A percentile compares a stretch with the other conserved stretches of the same genome.
These are phyloP conservation scores for Bruguiera sexangula DNA, from an alignment of 345 rosid genomes.

Conservation along the genomic window DNA sequence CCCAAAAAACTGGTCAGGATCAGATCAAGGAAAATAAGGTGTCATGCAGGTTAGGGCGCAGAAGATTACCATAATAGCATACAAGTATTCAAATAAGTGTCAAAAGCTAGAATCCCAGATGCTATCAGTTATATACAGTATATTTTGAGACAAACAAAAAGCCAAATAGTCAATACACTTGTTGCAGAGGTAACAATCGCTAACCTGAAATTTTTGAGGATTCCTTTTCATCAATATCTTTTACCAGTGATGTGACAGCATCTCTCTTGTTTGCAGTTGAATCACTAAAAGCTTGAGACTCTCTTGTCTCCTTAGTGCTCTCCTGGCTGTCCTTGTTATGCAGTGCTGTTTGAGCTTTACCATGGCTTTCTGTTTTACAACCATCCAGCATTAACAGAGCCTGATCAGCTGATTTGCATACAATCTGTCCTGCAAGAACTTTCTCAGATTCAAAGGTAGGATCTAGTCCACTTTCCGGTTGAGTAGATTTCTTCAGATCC, in stretches of 20 bases:
- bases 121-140: no score
- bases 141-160: neutral
- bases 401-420: conserved; percentile 23
- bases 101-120: neutral
- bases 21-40: neutral
- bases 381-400: conserved; percentile 24
- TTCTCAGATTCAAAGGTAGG: conserved; percentile 24
- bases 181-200: neutral
- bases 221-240: conserved; percentile 34
- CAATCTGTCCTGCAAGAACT: conserved; percentile 19
- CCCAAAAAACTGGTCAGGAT: no score
- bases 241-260: conserved; percentile 23
- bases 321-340: conserved; percentile 24
- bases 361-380: conserved; percentile 28
- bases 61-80: neutral
- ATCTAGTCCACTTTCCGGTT: conserved; percentile 19
- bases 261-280: conserved; percentile 31
- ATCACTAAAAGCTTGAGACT: conserved; percentile 23
- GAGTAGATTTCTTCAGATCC: conserved; percentile 28
- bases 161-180: neutral
- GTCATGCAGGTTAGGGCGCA: neutral
- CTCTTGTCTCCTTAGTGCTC: conserved; percentile 25
- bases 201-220: conserved; percentile 44
- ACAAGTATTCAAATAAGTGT: neutral
- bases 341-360: conserved; percentile 21